phyloP scores from a whole-genome alignment of 2,329 filamentous ascomycete genomes.

The Trichoderma aggressivum region DNA sequence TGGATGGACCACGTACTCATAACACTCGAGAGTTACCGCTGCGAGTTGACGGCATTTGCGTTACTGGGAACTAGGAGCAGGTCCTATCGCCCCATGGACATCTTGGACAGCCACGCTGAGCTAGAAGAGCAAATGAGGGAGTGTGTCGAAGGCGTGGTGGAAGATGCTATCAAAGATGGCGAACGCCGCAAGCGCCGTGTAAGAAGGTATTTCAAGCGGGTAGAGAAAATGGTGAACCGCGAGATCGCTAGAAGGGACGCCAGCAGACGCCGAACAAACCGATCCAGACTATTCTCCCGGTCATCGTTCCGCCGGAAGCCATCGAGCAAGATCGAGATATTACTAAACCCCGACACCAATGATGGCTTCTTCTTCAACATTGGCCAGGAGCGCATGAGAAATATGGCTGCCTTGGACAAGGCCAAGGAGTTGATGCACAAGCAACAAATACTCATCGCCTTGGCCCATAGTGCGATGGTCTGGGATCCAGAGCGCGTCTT shows the following conservation, averaged over 20 bases:
- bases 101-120: background rate
- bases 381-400: background rate
- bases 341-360: background rate
- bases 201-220: background rate
- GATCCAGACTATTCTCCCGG: background rate
- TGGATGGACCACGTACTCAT: background rate
- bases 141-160: background rate
- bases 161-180: background rate
- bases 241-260: background rate
- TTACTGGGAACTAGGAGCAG: background rate
- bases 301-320: background rate
- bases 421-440: background rate
- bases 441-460: background rate
- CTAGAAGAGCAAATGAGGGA: background rate
- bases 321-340: background rate
- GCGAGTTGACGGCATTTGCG: background rate
- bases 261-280: background rate
- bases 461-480: background rate
- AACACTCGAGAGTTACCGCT: background rate
- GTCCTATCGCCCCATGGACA: background rate
- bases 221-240: background rate
- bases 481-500: background rate
- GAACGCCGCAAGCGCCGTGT: background rate
- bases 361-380: background rate
- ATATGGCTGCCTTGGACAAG: background rate